Base-by-base conservation (phyloP, 805 yeast species). In the Wickerhamomyces xylosicus region DNA sequence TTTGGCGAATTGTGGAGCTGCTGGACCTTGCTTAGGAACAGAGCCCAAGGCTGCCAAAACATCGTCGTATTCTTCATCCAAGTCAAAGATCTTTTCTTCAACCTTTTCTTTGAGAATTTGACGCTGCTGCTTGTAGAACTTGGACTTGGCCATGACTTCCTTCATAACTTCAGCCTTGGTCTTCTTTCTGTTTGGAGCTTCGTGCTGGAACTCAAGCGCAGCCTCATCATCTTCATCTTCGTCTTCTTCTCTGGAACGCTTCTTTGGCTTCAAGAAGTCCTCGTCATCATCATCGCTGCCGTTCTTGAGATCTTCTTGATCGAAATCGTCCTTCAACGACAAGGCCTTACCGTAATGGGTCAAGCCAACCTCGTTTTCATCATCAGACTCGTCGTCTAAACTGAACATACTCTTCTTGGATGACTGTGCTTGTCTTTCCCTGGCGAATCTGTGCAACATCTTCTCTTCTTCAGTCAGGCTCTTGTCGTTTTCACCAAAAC, bases 391-490 rank as follows among this genome's bases (percentile, higher is more conserved):
- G 47, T 82, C 92, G 21, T 85, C 90, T 37, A 89, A 72, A 53
- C 84, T 81, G 51, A 76, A 90, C 45, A 84, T 53, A 22, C 77
- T 73, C 33, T 69, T 64, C 48, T 71, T 78, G 18, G 71, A 64
- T n/a, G 74, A 63, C 42, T 72, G 71, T 15, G 70, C 52, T 57
- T 86, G 94, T 56, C 84, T 72, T 64, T 90, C 97, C 41, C 80
- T 76, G 4, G 96, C 85, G 65, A 86, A 92, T 64, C 98, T 78
- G 55, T 83, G 95, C 62, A 92, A 72, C 95, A 87, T 87, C 59
- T 83, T 85, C 49, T 92, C 96, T 59, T 92, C 97, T 11, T 78
- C 78, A n/a, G 81, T 73, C 66, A 92, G 53, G 36, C 66, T 59
- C 7, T 66, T 58, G 58, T 85, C 80, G 46, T 74, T 72, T 55